Evolutionary conservation across 371 early-diverging fungal species (phyloP).

Genomic region (Apophysomyces trapeziformis): DNA sequence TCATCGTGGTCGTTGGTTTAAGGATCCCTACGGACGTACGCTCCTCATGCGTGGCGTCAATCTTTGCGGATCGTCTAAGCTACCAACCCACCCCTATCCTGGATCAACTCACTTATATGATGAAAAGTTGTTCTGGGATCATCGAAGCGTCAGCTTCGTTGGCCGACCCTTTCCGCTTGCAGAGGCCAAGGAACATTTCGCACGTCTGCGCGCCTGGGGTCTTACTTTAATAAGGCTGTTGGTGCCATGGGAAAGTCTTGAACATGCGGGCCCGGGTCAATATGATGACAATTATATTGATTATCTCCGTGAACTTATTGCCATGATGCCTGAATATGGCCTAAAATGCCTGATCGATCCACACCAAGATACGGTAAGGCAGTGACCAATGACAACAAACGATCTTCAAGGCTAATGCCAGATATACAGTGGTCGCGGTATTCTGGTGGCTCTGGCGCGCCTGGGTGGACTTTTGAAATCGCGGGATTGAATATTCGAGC

Average conservation of each 20-base stretch:
- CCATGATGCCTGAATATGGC: constrained; percentile 71
- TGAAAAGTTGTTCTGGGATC: constrained; percentile 63
- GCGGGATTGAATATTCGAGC: constrained; percentile 71
- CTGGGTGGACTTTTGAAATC: constrained; percentile 74
- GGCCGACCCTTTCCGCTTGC: constrained; percentile 78
- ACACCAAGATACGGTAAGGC: constrained; percentile 65
- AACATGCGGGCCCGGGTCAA: constrained; percentile 71
- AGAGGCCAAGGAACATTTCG: constrained; percentile 79
- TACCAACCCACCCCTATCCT: constrained; percentile 60
- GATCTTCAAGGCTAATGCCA: neutral
- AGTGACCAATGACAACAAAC: constrained; percentile 2
- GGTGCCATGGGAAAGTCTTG: constrained; percentile 86
- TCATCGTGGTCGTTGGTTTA: constrained; percentile 53
- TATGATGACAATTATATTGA: constrained; percentile 86
- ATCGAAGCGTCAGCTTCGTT: constrained; percentile 65
- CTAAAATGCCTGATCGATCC: constrained; percentile 84
- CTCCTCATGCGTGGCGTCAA: constrained; percentile 70
- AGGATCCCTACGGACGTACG: constrained; percentile 55
- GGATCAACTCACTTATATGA: constrained; percentile 59
- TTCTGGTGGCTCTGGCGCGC: constrained; percentile 73
- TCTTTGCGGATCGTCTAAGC: constrained; percentile 66
- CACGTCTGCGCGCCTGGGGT: constrained; percentile 77
- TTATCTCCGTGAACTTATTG: constrained; percentile 66
- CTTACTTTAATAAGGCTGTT: constrained; percentile 74
- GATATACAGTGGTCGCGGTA: constrained; percentile 66